phyloP scores from a whole-genome alignment of 495 filamentous ascomycete genomes.

The Talaromyces adpressus region DNA sequence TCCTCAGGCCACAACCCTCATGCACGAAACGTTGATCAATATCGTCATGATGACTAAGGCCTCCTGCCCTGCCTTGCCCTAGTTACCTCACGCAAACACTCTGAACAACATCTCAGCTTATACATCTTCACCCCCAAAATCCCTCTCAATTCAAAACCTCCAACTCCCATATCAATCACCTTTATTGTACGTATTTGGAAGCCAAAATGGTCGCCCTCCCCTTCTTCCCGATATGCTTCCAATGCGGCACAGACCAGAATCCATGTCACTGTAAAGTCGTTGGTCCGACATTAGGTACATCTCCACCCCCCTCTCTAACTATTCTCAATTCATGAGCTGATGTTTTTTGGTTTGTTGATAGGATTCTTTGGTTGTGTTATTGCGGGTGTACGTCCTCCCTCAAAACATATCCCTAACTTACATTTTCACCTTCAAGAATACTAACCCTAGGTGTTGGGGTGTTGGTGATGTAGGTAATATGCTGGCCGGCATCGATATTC shows the following conservation, averaged over 20 bases:
- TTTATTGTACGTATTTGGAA: too few relatives aligned
- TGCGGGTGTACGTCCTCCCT: neutral
- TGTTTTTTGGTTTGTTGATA: neutral
- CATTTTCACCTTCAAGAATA: too few relatives aligned
- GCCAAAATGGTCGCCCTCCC: conserved; percentile 8
- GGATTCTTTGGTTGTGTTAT: conserved; percentile 2
- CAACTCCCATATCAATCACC: too few relatives aligned
- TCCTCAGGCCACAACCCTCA: neutral
- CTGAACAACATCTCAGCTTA: neutral
- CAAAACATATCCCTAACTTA: too few relatives aligned
- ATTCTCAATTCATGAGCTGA: too few relatives aligned
- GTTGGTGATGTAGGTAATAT: conserved; percentile 38
- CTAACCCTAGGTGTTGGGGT: too few relatives aligned
- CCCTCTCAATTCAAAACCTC: too few relatives aligned
- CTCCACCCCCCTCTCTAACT: too few relatives aligned
- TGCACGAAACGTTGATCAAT: neutral
- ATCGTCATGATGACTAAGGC: conserved; percentile 11
- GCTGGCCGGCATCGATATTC: conserved; percentile 52
- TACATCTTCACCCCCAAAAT: too few relatives aligned
- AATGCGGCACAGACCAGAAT: conserved; percentile 53
- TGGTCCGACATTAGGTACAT: conserved; percentile 47
- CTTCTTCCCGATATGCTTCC: conserved; percentile 44
- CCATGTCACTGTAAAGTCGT: conserved; percentile 58
- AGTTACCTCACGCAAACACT: neutral
- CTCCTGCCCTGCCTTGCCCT: neutral